Conservation (phyloP, 139 green algal genomes). For the Deuterostichococcus epilithicus region DNA sequence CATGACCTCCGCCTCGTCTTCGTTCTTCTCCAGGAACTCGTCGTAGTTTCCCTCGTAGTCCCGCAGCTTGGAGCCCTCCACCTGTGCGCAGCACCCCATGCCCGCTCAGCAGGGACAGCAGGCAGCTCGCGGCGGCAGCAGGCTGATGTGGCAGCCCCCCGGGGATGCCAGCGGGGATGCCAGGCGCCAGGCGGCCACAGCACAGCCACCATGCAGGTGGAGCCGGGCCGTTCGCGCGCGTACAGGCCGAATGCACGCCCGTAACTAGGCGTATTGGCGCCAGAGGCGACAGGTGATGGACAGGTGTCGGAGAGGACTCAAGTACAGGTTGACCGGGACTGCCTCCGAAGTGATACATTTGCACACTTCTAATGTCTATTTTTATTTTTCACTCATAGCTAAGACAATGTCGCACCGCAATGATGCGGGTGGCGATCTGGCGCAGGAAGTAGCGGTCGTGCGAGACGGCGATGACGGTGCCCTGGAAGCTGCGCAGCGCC, state of each 20-base stretch:
- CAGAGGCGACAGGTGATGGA: no score
- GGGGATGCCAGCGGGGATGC: no score
- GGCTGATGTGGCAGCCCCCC: not conserved
- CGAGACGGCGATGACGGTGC: constrained; percentile 90
- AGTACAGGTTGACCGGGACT: no score
- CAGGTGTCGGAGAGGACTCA: no score
- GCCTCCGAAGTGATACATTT: no score
- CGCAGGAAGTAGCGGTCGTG: constrained; percentile 98
- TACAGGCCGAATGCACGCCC: no score
- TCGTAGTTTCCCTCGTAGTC: constrained; percentile 95
- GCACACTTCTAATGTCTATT: no score
- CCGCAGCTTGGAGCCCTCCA: constrained; percentile 66
- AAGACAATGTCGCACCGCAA: constrained; percentile 34
- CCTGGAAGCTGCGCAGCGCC: constrained; percentile 85
- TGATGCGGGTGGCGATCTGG: constrained; percentile 89
- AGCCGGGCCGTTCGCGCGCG: no score
- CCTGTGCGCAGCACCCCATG: constrained; percentile 22
- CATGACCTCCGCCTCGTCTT: constrained; percentile 48
- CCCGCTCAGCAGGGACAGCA: not conserved
- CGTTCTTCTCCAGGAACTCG: constrained; percentile 88
- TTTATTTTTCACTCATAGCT: no score
- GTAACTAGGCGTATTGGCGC: no score
- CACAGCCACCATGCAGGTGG: no score
- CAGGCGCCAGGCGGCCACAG: no score
- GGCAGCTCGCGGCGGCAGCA: not conserved